Percentiles rank a stretch among this genome's conserved stretches.
Conservation (phyloP, 768 basidiomycete genomes). For the Nevesoporus exiguus region DNA sequence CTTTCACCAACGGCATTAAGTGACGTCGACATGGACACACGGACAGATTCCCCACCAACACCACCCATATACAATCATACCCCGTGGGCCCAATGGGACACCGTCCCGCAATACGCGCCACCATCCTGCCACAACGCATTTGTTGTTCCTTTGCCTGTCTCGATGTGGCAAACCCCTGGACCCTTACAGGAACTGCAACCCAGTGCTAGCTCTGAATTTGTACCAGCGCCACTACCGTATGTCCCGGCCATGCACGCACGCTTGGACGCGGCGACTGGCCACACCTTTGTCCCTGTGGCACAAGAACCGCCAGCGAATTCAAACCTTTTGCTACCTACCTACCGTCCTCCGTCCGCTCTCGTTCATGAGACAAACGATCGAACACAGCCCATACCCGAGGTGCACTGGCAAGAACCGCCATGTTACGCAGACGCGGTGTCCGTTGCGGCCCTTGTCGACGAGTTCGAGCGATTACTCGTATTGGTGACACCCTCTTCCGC, state of each 20-base stretch:
- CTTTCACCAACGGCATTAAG: background rate
- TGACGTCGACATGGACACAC: slow-evolving; percentile 14
- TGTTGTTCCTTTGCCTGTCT: background rate
- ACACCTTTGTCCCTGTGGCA: background rate
- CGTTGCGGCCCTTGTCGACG: slow-evolving; percentile 2
- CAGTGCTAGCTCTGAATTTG: background rate
- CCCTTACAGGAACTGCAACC: slow-evolving; percentile 2
- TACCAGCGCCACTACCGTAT: background rate
- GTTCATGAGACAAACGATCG: background rate
- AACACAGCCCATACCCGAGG: background rate
- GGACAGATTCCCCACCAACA: background rate
- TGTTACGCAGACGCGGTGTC: background rate
- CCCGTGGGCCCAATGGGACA: slow-evolving; percentile 2
- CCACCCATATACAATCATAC: background rate
- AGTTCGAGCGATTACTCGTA: slow-evolving; percentile 10
- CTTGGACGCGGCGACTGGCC: background rate
- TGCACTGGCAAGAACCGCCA: background rate
- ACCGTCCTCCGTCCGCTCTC: background rate
- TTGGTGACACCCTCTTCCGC: background rate
- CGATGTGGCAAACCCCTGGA: background rate
- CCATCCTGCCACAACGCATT: background rate
- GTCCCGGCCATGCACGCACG: background rate
- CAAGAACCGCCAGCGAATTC: background rate
- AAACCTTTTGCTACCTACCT: background rate
- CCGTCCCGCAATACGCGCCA: background rate